Conservation (phyloP, 352 stramenopile genomes). For the Thraustochytrium sp. region DNA sequence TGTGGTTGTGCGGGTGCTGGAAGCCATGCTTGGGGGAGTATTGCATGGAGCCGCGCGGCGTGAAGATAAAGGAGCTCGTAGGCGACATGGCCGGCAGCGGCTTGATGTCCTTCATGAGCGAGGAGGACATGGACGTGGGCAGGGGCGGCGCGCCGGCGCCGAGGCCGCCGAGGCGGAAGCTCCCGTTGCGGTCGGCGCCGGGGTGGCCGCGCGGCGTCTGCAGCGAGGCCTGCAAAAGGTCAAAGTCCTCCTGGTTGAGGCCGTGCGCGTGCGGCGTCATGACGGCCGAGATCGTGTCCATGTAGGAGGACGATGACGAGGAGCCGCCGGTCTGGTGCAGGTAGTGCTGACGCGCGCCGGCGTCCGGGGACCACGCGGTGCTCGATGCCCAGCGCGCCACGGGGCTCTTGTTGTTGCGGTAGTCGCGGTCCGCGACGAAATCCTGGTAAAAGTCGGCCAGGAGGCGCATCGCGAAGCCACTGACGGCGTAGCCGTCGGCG, state of each 20-base stretch:
- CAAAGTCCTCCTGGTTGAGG: conserved; percentile 18
- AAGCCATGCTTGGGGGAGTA: conserved; percentile 35
- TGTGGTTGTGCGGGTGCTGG: too few species aligned
- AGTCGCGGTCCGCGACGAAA: neutral
- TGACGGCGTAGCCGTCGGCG: neutral
- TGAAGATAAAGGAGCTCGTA: conserved; percentile 22
- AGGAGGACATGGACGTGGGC: neutral
- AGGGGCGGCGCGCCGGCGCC: neutral
- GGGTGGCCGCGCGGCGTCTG: neutral
- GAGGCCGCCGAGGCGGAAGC: neutral
- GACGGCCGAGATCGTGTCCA: too few species aligned
- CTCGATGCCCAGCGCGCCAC: too few species aligned
- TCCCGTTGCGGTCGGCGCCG: neutral
- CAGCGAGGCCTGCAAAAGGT: neutral
- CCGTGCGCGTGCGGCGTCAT: neutral
- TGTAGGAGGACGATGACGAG: too few species aligned
- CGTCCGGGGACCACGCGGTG: too few species aligned
- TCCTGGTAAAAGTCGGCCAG: neutral
- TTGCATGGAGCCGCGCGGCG: conserved; percentile 7
- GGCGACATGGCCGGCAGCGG: neutral
- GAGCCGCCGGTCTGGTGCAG: too few species aligned
- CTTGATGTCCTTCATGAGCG: neutral
- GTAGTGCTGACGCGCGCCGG: too few species aligned
- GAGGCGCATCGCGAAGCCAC: neutral
- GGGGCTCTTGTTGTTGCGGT: too few species aligned